phyloP scores from a whole-genome alignment of 306 rosid species.

The Lotus japonicus region DNA sequence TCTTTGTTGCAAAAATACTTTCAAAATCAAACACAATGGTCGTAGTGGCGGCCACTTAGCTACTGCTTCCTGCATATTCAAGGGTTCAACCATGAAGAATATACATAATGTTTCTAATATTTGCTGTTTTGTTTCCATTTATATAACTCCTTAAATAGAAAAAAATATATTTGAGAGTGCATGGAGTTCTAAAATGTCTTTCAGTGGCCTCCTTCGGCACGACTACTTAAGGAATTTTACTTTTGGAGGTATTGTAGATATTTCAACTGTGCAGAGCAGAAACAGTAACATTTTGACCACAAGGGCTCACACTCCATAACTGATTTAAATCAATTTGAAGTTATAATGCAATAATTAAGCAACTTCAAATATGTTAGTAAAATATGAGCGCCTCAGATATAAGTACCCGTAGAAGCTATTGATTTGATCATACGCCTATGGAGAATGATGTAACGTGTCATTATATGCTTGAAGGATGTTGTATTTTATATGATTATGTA shows the following conservation, averaged over 20 bases:
- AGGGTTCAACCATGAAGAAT: conserved; percentile 12
- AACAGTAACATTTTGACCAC: not conserved
- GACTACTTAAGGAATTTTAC: conserved; percentile 1
- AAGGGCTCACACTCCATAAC: too few relatives aligned
- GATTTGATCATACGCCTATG: not conserved
- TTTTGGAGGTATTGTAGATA: not conserved
- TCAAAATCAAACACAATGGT: conserved; percentile 83
- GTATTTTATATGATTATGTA: not conserved
- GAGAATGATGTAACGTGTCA: not conserved
- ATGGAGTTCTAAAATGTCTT: not conserved
- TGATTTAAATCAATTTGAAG: too few relatives aligned
- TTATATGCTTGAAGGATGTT: not conserved
- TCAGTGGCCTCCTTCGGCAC: not conserved
- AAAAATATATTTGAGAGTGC: not conserved
- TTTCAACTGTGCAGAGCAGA: not conserved
- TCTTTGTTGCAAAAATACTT: conserved; percentile 91
- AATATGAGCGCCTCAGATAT: not conserved
- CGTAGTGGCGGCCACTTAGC: conserved; percentile 73
- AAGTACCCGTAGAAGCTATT: not conserved
- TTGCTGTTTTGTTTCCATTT: not conserved
- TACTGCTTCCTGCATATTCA: conserved; percentile 62
- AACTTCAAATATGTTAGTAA: not conserved
- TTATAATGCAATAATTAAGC: not conserved
- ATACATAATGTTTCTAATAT: not conserved
- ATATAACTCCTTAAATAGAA: not conserved